Evolutionary conservation across 1,284 basidiomycete genomes (phyloP).

Genomic region (Ustilago sp.): DNA sequence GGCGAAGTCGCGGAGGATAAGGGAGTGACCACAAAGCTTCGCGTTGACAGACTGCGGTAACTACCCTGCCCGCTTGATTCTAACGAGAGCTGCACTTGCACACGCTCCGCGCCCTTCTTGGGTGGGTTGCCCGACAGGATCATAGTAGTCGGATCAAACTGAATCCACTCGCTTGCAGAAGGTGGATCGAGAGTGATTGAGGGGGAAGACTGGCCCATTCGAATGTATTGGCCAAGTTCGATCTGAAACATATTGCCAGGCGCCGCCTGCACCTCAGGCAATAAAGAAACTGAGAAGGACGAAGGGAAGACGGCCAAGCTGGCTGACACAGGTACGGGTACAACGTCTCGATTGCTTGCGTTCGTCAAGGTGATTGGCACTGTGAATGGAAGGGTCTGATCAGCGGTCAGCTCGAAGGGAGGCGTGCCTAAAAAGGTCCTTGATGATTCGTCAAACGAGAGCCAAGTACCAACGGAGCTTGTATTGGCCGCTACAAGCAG

Average conservation of each 20-base stretch:
- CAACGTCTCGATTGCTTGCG: conserved; percentile 8
- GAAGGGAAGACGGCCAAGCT: conserved; percentile 59
- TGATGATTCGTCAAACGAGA: conserved; percentile 75
- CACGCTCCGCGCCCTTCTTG: conserved; percentile 9
- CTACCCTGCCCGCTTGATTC: conserved; percentile 3
- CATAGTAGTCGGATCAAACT: conserved; percentile 68
- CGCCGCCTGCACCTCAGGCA: conserved; percentile 34
- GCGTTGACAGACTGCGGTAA: conserved; percentile 16
- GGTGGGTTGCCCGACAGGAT: conserved; percentile 67
- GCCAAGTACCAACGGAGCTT: conserved; percentile 73
- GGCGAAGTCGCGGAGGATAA: conserved; percentile 11
- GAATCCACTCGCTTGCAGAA: conserved; percentile 70
- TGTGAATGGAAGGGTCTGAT: conserved; percentile 60
- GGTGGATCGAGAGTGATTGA: conserved; percentile 26
- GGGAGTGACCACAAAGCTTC: conserved; percentile 25
- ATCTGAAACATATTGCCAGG: conserved; percentile 41
- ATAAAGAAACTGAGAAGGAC: conserved; percentile 26
- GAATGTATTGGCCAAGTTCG: conserved; percentile 38
- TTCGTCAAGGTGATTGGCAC: conserved; percentile 75
- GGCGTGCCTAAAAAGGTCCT: conserved; percentile 77
- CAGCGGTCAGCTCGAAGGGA: conserved; percentile 70
- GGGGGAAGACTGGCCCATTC: conserved; percentile 12
- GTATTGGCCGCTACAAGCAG: conserved; percentile 69
- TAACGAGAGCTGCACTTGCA: conserved; percentile 28
- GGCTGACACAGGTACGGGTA: conserved; percentile 42